A percentile compares a stretch with the other conserved stretches of the same genome.
phyloP scores from a whole-genome alignment of 176 grass and related monocot species.

The Metroxylon sagu region DNA sequence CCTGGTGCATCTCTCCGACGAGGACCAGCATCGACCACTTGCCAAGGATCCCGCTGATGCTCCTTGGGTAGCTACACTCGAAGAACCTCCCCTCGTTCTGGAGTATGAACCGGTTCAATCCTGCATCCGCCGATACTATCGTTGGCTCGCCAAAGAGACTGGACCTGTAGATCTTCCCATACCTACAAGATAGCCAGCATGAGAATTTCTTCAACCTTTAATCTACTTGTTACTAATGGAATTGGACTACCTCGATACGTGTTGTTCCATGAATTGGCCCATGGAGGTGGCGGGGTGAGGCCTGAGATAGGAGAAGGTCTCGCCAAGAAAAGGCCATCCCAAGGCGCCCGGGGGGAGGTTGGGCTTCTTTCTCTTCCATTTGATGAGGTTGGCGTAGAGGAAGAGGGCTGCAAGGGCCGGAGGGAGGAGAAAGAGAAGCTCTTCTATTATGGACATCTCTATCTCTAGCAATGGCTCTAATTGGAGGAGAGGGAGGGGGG shows the following conservation, averaged over 20 bases:
- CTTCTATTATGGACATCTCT: constrained; percentile 32
- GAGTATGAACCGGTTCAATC: constrained; percentile 79
- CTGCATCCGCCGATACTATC: constrained; percentile 82
- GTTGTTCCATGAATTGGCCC: constrained; percentile 70
- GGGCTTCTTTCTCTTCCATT: constrained; percentile 26
- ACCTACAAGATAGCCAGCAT: constrained; percentile 32
- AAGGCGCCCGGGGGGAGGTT: constrained; percentile 64
- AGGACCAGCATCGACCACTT: constrained; percentile 94
- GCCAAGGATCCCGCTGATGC: constrained; percentile 83
- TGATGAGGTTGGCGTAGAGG: constrained; percentile 41
- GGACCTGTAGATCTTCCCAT: constrained; percentile 77
- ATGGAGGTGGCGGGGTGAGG: constrained; percentile 61
- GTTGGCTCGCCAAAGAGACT: constrained; percentile 79
- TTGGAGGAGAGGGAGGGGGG: background rate
- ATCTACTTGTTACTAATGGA: no score
- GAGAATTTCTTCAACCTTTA: no score
- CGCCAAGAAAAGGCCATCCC: constrained; percentile 68
- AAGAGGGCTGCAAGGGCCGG: constrained; percentile 56
- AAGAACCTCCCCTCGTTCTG: constrained; percentile 86
- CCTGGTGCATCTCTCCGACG: constrained; percentile 55
- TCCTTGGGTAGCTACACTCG: constrained; percentile 89
- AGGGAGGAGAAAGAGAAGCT: constrained; percentile 60
- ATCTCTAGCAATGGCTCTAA: background rate
- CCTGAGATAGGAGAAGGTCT: constrained; percentile 82
- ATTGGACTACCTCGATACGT: constrained; percentile 48